Evolutionary conservation across 345 rosid genomes (phyloP), one percentile per base, ranked within the genome.

Genomic region (Eucalyptus viminalis): DNA sequence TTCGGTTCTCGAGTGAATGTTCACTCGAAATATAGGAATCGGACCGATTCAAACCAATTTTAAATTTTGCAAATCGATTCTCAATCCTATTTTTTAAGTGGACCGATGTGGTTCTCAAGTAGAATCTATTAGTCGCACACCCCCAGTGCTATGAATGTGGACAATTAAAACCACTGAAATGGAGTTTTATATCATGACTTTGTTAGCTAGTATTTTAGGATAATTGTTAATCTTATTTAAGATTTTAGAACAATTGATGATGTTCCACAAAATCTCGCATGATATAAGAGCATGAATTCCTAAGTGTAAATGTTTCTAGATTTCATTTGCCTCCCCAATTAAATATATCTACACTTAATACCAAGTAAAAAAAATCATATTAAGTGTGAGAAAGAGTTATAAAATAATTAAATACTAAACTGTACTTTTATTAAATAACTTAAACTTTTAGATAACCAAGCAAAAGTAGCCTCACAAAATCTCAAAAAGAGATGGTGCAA

Each of bases 21-120:
- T 21, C 25, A 53, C 58, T 53, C 11, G 0, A 8, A 21, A 53
- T 53, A 0, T 21, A 53, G 5, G 58, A 53, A 53, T 1, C 0
- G 2, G 11, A 8, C 1, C 0, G 0, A 0, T 53, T 53, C 58
- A 1, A 53, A 53, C 58, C 2, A 53, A 1, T 53, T 53, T 0
- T 21, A 10, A 53, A 1, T 53, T 21, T 2, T 53, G 11, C 0
- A 25, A 53, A 21, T 53, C 2, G 25, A 0, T 53, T 53, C 2
- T 1, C 11, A 21, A 0, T 0, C 58, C 25, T 53, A 0, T 21
- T 21, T 21, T 1, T 53, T 2, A 8, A 53, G 25, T 53, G 25
- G 25, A 5, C 4, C 0, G 11, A 3, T 53, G 0, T 21, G 11
- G 24, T 19, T 53, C 4, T 8, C 58, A 53, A 0, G 11, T 53